Percentiles rank a stretch among this genome's conserved stretches.
Conservation (phyloP, 345 rosid genomes). For the Moricandia moricandioides region DNA sequence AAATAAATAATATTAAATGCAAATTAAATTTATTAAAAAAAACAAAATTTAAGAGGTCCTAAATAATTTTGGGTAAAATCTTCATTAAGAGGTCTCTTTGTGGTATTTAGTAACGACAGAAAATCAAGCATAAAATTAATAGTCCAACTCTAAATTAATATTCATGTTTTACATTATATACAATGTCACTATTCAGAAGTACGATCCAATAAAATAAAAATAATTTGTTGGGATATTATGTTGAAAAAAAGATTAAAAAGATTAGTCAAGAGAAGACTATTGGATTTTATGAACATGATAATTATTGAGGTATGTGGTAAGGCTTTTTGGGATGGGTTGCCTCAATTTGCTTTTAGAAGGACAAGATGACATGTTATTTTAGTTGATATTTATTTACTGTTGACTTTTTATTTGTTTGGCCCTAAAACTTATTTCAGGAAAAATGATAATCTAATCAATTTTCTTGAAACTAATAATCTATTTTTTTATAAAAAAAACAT, state of each 20-base stretch:
- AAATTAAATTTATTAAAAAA: too few relatives aligned
- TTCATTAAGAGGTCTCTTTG: too few relatives aligned
- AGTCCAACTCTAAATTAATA: too few relatives aligned
- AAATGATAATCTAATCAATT: too few relatives aligned
- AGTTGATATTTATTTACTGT: slow-evolving; percentile 26
- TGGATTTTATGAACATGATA: slow-evolving; percentile 18
- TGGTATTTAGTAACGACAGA: too few relatives aligned
- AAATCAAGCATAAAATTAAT: too few relatives aligned
- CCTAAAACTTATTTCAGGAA: neutral
- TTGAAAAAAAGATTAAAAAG: too few relatives aligned
- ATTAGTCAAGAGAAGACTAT: slow-evolving; percentile 12
- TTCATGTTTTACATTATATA: neutral
- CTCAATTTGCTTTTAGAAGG: slow-evolving; percentile 24
- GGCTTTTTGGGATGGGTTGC: slow-evolving; percentile 25
- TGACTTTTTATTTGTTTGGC: slow-evolving; percentile 28
- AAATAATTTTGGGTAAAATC: too few relatives aligned
- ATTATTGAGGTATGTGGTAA: slow-evolving; percentile 30
- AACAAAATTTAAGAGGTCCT: too few relatives aligned
- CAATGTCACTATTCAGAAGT: neutral
- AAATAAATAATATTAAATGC: too few relatives aligned
- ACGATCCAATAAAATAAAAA: neutral
- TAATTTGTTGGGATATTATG: neutral
- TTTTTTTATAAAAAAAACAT: neutral
- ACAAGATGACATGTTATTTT: slow-evolving; percentile 29
- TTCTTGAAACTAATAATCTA: neutral